A percentile compares a stretch with the other conserved stretches of the same genome.
These are phyloP conservation scores for Colletotrichum gloeosporioides DNA, from an alignment of 2,329 filamentous ascomycete genomes.

Conservation along the genomic window DNA sequence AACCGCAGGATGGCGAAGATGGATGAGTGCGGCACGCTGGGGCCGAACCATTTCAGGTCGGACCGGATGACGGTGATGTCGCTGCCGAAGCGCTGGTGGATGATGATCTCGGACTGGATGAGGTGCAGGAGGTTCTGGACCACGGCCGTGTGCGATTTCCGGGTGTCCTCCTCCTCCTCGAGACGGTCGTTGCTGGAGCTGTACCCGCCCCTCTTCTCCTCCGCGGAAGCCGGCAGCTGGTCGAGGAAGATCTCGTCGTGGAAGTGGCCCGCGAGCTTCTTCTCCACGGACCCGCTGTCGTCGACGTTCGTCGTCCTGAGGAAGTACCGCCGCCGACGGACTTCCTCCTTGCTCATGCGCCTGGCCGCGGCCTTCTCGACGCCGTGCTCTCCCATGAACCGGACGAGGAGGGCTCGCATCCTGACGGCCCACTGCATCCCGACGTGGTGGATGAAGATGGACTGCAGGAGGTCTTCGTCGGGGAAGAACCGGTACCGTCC, in stretches of 20 bases:
- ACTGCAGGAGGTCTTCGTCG: conserved; percentile 53
- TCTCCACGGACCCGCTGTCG: conserved; percentile 30
- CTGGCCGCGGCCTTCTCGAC: conserved; percentile 35
- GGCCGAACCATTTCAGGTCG: conserved; percentile 64
- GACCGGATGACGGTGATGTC: conserved; percentile 60
- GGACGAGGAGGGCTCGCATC: conserved; percentile 33
- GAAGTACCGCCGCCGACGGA: conserved; percentile 49
- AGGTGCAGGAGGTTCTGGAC: conserved; percentile 64
- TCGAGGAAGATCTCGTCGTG: conserved; percentile 57
- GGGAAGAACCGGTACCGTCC: conserved; percentile 62
- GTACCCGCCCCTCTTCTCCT: conserved; percentile 42
- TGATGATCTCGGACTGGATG: conserved; percentile 58
- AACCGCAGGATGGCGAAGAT: conserved; percentile 59
- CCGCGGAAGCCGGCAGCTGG: conserved; percentile 50
- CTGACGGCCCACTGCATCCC: conserved; percentile 39
- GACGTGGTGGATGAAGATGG: conserved; percentile 45
- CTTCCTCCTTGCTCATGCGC: conserved; percentile 35
- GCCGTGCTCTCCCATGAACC: conserved; percentile 24
- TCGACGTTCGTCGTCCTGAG: conserved; percentile 27
- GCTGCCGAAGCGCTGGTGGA: conserved; percentile 51
- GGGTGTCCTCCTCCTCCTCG: conserved; percentile 31
- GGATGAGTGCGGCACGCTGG: conserved; percentile 61
- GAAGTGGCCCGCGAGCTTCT: conserved; percentile 40
- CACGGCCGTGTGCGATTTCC: conserved; percentile 48
- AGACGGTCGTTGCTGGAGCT: conserved; percentile 41